Evolutionary conservation across 2,329 filamentous ascomycete species (phyloP).

Genomic region (Sphaceloma murrayae): DNA sequence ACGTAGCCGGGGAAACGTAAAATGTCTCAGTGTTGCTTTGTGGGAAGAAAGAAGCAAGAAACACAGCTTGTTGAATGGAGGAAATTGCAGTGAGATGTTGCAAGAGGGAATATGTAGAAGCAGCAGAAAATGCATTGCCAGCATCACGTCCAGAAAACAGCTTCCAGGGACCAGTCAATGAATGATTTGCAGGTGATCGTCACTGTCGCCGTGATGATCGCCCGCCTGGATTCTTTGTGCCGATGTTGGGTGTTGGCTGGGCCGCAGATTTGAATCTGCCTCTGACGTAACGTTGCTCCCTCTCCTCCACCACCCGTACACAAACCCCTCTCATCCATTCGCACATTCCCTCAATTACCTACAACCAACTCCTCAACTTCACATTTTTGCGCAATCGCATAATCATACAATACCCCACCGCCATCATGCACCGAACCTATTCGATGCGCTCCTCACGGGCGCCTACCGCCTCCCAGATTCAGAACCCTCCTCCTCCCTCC

Average conservation of each 20-base stretch:
- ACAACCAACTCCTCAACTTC: background rate
- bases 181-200: constrained; percentile 9
- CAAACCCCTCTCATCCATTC: constrained; percentile 4
- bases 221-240: too few relatives aligned
- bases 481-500: constrained; percentile 87
- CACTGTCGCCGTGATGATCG: constrained; percentile 13
- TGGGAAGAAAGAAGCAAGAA: background rate
- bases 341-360: background rate
- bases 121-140: background rate
- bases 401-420: background rate
- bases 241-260: constrained; percentile 5
- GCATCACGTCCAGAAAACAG: too few relatives aligned
- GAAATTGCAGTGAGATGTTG: too few relatives aligned
- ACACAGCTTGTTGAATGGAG: too few relatives aligned
- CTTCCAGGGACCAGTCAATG: constrained; percentile 8
- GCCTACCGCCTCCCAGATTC: constrained; percentile 80
- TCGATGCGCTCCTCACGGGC: constrained; percentile 96
- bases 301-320: constrained; percentile 8
- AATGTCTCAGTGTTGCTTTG: constrained; percentile 13
- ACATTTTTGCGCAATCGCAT: background rate
- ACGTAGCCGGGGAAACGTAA: constrained; percentile 12
- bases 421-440: constrained; percentile 89
- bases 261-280: background rate
- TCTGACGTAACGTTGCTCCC: constrained; percentile 8
- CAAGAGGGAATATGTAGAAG: background rate